Base-by-base conservation (phyloP, 352 stramenopile species). In the Phytophthora ramorum region DNA sequence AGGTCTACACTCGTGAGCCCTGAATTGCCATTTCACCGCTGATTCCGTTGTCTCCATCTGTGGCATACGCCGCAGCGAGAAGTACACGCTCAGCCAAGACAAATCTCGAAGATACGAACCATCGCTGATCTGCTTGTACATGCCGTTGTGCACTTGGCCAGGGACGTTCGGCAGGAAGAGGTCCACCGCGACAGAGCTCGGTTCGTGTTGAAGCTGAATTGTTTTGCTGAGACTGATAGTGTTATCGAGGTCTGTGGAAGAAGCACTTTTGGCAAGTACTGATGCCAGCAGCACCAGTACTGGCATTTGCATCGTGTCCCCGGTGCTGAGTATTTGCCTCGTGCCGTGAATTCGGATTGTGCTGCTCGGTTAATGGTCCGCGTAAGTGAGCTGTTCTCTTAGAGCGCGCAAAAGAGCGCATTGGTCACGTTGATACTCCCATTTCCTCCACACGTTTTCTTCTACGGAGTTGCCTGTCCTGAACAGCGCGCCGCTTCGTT, bases 1-100 rank as follows among this genome's bases (percentile, higher is more conserved):
- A 8, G 16, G 19, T 37, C 55, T 70, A 35, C 79, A 89, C 38
- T 81, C 40, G 54, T 73, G 86, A 12, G 76, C 79, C 16, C 67
- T 58, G n/a, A 89, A 69, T n/a, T 60, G 32, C 79, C 79, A 89
- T 17, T 49, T 52, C 46, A 48, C 46, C 17, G 46, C 22, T 3
- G 26, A 38, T 1, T 20, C 26, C 7, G 34, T 10, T 35, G 60
- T 17, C 10, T 62, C 19, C 24, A 54, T 48, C 10, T 17, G 28
- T 12, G 47, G 8, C 26, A 55, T 8, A 20, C 28, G 43, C 7
- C 60, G 54, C 12, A 87, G 53, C n/a, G 74, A 79, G 44, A 85
- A 85, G 38, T 75, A 76, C n/a, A 71, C 58, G 32, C 48, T 56
- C 12, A 70, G 41, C n/a, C 63, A 48, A 8, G 59, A 50, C 6